phyloP scores from a whole-genome alignment of 164 flowering plant genomes.

The Magnolia sinica region DNA sequence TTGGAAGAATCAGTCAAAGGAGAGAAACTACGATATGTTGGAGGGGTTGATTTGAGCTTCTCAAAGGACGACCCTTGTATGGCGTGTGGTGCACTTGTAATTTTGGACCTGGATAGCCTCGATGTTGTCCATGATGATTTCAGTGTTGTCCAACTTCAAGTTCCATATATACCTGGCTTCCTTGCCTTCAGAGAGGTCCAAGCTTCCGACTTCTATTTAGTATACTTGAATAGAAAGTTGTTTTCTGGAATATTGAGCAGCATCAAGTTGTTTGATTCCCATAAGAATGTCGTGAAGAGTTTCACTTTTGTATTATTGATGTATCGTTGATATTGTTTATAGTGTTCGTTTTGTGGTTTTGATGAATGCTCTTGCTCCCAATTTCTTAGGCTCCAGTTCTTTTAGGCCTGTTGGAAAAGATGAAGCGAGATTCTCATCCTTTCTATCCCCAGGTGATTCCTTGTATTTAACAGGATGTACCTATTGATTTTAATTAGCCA shows the following conservation, averaged over 20 bases:
- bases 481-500: neutral
- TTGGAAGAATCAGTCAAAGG: slow-evolving; percentile 2
- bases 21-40: slow-evolving; percentile 51
- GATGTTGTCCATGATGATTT: slow-evolving; percentile 66
- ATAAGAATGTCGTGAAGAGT: neutral
- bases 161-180: slow-evolving; percentile 84
- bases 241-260: neutral
- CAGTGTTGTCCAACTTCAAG: slow-evolving; percentile 38
- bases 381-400: slow-evolving; percentile 73
- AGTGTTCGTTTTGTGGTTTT: neutral
- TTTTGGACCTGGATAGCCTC: slow-evolving; percentile 47
- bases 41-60: slow-evolving; percentile 92
- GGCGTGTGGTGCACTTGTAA: slow-evolving; percentile 75
- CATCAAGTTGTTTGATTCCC: neutral
- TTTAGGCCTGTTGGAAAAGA: slow-evolving; percentile 58
- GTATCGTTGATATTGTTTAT: neutral
- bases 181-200: slow-evolving; percentile 91
- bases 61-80: slow-evolving; percentile 58
- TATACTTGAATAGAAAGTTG: neutral
- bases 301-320: neutral
- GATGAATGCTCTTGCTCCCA: neutral
- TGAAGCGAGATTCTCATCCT: slow-evolving; percentile 44
- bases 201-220: neutral
- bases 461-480: neutral
- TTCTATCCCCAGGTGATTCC: slow-evolving; percentile 69